Evolutionary conservation across 495 filamentous ascomycete genomes (phyloP).

Genomic region (Thozetella sp.): DNA sequence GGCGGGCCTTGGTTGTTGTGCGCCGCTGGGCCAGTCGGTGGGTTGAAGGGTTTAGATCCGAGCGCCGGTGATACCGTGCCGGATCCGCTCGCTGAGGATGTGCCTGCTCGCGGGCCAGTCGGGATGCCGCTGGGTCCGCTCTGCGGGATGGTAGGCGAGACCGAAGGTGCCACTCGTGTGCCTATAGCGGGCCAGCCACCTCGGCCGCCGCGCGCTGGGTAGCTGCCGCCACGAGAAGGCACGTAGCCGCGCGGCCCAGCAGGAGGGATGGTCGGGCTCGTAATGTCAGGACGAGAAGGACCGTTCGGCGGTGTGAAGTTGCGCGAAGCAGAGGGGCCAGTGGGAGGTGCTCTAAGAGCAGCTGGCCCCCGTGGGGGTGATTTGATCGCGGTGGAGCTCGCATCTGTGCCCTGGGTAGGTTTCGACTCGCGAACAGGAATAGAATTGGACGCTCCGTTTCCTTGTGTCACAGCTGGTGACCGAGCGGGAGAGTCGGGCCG

Average conservation of each 20-base stretch:
- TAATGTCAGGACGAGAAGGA: slow-evolving; percentile 30
- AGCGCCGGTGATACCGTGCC: slow-evolving; percentile 21
- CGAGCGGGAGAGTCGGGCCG: slow-evolving; percentile 35
- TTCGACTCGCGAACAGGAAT: slow-evolving; percentile 8
- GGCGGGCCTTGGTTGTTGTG: slow-evolving; percentile 19
- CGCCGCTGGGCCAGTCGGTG: slow-evolving; percentile 47
- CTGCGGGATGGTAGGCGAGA: slow-evolving; percentile 29
- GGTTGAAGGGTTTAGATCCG: slow-evolving; percentile 46
- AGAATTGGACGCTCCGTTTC: not conserved
- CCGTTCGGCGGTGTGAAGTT: slow-evolving; percentile 30
- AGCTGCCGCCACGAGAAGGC: slow-evolving; percentile 31
- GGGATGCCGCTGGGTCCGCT: slow-evolving; percentile 36
- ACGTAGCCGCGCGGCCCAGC: slow-evolving; percentile 50
- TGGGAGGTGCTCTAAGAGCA: slow-evolving; percentile 45
- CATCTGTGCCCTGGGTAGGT: slow-evolving; percentile 22
- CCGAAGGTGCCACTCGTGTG: slow-evolving; percentile 25
- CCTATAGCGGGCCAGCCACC: slow-evolving; percentile 34
- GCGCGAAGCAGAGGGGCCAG: slow-evolving; percentile 42
- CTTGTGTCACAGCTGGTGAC: slow-evolving; percentile 13
- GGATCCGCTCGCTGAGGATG: slow-evolving; percentile 23
- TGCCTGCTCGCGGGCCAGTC: slow-evolving; percentile 40
- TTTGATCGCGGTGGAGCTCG: slow-evolving; percentile 17
- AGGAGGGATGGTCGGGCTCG: slow-evolving; percentile 38
- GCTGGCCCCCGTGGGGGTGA: slow-evolving; percentile 51
- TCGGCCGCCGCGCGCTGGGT: slow-evolving; percentile 36